Conservation (phyloP, 176 grass and related monocot species). For the Carex kokanica region DNA sequence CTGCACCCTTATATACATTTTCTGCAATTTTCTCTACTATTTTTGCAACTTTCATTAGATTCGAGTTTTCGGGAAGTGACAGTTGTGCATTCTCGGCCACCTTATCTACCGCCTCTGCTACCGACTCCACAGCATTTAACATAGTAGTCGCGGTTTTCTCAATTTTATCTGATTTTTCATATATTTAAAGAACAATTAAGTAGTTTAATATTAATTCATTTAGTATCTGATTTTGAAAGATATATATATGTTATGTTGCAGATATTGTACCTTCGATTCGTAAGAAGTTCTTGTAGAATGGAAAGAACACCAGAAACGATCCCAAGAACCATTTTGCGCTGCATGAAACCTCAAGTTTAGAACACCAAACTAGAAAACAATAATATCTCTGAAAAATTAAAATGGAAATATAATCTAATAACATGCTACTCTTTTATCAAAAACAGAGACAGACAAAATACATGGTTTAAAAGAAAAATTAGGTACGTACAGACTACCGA, state of each 20-base stretch:
- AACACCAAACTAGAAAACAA: background rate
- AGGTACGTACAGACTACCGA: too few relatives aligned
- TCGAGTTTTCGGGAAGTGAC: conserved; percentile 45
- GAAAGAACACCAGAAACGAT: conserved; percentile 9
- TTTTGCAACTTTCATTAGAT: conserved; percentile 33
- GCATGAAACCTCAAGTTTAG: conserved; percentile 11
- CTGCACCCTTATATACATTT: conserved; percentile 49
- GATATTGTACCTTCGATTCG: conserved; percentile 21
- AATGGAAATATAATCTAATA: too few relatives aligned
- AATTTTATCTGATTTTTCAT: conserved; percentile 32
- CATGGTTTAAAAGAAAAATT: too few relatives aligned
- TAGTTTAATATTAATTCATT: background rate
- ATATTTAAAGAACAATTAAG: background rate
- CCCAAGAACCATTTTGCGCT: conserved; percentile 26
- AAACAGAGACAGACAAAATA: background rate
- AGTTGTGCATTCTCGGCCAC: conserved; percentile 36
- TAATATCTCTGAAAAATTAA: background rate
- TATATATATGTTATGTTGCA: background rate
- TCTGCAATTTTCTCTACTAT: conserved; percentile 50
- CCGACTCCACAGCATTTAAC: conserved; percentile 46
- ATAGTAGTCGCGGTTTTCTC: conserved; percentile 31
- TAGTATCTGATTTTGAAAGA: background rate
- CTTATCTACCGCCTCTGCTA: conserved; percentile 51
- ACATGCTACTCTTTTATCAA: background rate
- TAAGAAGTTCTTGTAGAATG: conserved; percentile 33